Evolutionary conservation across 805 yeast genomes (phyloP).

Genomic region (Ogataea thermomethanolica): DNA sequence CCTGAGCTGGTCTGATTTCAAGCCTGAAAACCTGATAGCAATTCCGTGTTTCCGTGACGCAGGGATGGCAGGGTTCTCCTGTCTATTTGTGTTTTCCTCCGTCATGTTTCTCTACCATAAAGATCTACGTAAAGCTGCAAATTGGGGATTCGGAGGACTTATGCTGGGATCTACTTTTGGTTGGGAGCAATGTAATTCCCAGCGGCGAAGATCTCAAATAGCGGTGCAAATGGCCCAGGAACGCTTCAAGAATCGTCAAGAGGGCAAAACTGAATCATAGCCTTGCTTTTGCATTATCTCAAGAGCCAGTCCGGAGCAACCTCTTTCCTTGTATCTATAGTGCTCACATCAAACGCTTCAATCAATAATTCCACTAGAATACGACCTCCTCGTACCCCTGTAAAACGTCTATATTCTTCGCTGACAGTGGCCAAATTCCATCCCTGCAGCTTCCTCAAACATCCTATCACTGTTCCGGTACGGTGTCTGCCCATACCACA

Average conservation of each 20-base stretch:
- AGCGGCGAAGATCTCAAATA: conserved; percentile 60
- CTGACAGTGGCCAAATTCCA: conserved; percentile 94
- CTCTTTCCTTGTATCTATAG: conserved; percentile 40
- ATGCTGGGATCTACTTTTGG: conserved; percentile 76
- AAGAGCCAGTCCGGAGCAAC: conserved; percentile 48
- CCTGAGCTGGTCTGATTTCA: conserved; percentile 49
- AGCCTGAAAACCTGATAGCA: conserved; percentile 44
- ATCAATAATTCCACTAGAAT: conserved; percentile 86
- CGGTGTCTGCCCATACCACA: conserved; percentile 99
- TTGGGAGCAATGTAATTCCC: conserved; percentile 88
- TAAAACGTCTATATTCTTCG: conserved; percentile 91
- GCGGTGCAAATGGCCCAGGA: conserved; percentile 69
- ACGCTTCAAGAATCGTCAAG: conserved; percentile 32
- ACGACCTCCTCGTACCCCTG: conserved; percentile 90
- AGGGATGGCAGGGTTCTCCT: conserved; percentile 68
- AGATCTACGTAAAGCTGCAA: conserved; percentile 56
- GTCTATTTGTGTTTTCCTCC: conserved; percentile 66
- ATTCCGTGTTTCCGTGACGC: conserved; percentile 84
- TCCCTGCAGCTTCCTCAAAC: conserved; percentile 88
- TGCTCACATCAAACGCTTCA: conserved; percentile 58
- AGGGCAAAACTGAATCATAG: conserved; percentile 26
- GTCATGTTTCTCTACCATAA: conserved; percentile 67
- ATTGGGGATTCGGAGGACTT: conserved; percentile 84
- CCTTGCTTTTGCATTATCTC: conserved; percentile 12
- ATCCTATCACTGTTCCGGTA: conserved; percentile 95